Evolutionary conservation across 1,139 yeast genomes (phyloP).

Genomic region (Hemisphaericaspora xylofermentans): DNA sequence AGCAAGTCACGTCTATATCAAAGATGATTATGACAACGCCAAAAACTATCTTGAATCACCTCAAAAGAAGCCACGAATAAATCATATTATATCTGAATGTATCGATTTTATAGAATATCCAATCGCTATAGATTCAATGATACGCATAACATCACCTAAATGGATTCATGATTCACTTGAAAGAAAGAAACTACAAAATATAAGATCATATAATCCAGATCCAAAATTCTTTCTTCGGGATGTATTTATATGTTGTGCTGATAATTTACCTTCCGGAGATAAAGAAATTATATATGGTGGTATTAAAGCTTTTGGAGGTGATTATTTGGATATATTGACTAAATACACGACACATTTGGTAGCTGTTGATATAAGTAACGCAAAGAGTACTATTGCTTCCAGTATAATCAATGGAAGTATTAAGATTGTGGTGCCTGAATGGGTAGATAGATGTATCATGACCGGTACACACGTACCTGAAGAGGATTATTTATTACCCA

Average conservation of each 20-base stretch:
- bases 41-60: constrained; percentile 23
- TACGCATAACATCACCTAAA: constrained; percentile 65
- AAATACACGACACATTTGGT: constrained; percentile 77
- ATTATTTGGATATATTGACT: constrained; percentile 60
- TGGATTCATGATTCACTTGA: constrained; percentile 61
- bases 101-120: constrained; percentile 56
- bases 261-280: constrained; percentile 59
- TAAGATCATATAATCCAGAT: constrained; percentile 64
- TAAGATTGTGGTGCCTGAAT: constrained; percentile 68
- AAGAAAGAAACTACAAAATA: constrained; percentile 46
- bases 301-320: constrained; percentile 75
- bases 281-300: constrained; percentile 66
- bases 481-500: constrained; percentile 47
- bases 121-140: constrained; percentile 50
- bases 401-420: constrained; percentile 45
- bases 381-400: constrained; percentile 42
- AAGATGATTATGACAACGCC: constrained; percentile 24
- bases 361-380: constrained; percentile 55
- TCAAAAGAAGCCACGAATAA: constrained; percentile 16
- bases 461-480: constrained; percentile 53
- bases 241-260: constrained; percentile 58
- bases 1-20: constrained; percentile 25
- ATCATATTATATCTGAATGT: constrained; percentile 59
- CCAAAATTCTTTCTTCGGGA: constrained; percentile 63
- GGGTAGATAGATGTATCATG: constrained; percentile 72